Percentiles rank a stretch among this genome's conserved stretches.
phyloP scores from a whole-genome alignment of 176 grass and related monocot genomes.

The Rhynchospora pubera region DNA sequence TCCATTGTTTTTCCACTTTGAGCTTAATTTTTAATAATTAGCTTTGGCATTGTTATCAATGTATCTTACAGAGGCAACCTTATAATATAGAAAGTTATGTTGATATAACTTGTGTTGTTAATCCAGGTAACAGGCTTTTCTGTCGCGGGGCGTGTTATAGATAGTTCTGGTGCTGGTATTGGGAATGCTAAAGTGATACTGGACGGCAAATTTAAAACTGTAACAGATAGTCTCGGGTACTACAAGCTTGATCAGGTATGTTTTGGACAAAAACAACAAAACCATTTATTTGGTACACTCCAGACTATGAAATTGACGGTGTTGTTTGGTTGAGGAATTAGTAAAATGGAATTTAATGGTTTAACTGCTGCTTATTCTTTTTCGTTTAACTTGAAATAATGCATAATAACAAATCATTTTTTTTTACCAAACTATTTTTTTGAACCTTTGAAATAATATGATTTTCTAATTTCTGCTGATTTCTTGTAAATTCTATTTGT shows the following conservation, averaged over 20 bases:
- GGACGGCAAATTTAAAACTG: conserved; percentile 63
- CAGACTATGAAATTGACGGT: neutral
- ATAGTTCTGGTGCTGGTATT: conserved; percentile 57
- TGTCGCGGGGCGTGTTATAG: conserved; percentile 74
- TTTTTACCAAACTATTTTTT: neutral
- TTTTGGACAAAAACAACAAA: neutral
- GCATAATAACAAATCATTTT: neutral
- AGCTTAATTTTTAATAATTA: neutral
- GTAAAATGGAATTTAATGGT: neutral
- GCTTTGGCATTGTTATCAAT: neutral
- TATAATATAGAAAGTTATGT: neutral
- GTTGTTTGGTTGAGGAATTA: neutral
- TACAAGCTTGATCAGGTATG: conserved; percentile 99
- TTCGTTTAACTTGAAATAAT: neutral
- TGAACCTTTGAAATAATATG: neutral
- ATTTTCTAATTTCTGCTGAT: neutral
- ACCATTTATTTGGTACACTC: neutral
- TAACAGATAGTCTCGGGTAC: conserved; percentile 67
- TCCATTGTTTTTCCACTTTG: neutral
- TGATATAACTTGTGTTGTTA: neutral
- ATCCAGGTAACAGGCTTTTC: conserved; percentile 95
- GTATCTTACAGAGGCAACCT: neutral
- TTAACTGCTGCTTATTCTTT: neutral
- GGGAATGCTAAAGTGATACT: conserved; percentile 76
- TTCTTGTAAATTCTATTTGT: neutral